These are phyloP conservation scores for Thermothelomyces thermophilus DNA, from an alignment of 2,329 filamentous ascomycete species.

Conservation along the genomic window DNA sequence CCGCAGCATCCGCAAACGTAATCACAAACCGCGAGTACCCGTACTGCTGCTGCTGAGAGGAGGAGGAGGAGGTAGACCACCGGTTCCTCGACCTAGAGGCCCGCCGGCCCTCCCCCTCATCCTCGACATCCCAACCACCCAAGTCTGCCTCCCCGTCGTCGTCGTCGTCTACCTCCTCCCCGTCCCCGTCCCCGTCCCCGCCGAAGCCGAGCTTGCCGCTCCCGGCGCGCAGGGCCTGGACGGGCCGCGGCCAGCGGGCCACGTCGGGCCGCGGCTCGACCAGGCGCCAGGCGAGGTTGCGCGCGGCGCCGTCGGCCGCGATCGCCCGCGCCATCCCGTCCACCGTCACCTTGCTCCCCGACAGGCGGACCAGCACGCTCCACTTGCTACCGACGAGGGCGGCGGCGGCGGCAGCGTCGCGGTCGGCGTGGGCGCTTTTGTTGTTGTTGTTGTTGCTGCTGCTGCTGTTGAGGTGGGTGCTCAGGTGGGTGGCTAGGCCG, in stretches of 20 bases:
- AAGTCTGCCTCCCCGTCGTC: constrained; percentile 16
- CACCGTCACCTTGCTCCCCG: constrained; percentile 26
- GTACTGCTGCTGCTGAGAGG: constrained; percentile 25
- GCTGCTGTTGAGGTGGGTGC: neutral
- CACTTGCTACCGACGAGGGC: neutral
- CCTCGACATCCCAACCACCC: neutral
- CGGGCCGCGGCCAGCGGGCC: neutral
- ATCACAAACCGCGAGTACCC: constrained; percentile 45
- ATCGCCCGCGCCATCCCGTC: constrained; percentile 34
- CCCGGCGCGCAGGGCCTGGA: neutral
- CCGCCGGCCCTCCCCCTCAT: too few relatives aligned
- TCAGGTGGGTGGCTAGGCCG: neutral
- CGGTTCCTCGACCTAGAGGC: too few relatives aligned
- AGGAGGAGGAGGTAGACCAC: too few relatives aligned
- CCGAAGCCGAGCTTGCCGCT: constrained; percentile 1
- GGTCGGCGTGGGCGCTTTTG: neutral
- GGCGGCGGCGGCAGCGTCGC: neutral
- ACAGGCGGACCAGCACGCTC: constrained; percentile 21
- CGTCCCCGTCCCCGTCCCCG: neutral
- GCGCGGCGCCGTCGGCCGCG: constrained; percentile 35
- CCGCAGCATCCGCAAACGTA: constrained; percentile 47
- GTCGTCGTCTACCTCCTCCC: constrained; percentile 7
- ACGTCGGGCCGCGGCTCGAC: neutral
- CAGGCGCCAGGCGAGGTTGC: constrained; percentile 35
- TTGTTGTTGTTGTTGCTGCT: neutral